phyloP scores from a whole-genome alignment of 441 rosid genomes.

The Erysimum pusillum region DNA sequence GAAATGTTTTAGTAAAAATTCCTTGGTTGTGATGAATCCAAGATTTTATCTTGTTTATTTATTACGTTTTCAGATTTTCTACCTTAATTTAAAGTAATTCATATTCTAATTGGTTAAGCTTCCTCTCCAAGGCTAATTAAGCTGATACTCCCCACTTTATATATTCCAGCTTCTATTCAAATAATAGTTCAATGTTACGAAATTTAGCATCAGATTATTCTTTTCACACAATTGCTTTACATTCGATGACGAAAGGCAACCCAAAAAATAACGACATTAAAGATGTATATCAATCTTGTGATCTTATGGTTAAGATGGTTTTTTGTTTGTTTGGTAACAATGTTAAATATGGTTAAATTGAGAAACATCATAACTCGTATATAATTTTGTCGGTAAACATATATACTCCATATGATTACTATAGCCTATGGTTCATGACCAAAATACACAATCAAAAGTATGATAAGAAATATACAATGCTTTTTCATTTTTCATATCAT shows the following conservation, averaged over 20 bases:
- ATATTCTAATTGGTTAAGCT: background rate
- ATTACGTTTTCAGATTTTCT: slow-evolving; percentile 13
- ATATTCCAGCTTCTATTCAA: background rate
- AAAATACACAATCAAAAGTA: slow-evolving; percentile 5
- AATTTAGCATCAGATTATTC: background rate
- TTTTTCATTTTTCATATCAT: background rate
- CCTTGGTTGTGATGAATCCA: slow-evolving; percentile 12
- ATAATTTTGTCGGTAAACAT: background rate
- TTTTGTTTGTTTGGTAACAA: too few species aligned
- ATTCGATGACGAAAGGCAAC: slow-evolving; percentile 3
- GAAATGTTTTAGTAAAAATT: background rate
- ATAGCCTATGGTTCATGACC: background rate
- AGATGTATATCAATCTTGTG: background rate
- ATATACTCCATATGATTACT: background rate
- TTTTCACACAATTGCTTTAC: background rate
- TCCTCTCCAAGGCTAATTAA: slow-evolving; percentile 1
- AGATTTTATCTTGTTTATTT: background rate
- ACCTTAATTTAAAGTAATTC: background rate
- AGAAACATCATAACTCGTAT: slow-evolving; percentile 11
- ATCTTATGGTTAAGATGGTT: background rate
- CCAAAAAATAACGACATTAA: background rate
- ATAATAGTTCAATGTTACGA: background rate
- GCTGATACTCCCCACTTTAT: background rate
- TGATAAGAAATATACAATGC: slow-evolving; percentile 13
- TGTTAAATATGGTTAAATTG: background rate